Base-by-base conservation (phyloP, 78 protist genomes). In the Emiliania huxleyi region DNA sequence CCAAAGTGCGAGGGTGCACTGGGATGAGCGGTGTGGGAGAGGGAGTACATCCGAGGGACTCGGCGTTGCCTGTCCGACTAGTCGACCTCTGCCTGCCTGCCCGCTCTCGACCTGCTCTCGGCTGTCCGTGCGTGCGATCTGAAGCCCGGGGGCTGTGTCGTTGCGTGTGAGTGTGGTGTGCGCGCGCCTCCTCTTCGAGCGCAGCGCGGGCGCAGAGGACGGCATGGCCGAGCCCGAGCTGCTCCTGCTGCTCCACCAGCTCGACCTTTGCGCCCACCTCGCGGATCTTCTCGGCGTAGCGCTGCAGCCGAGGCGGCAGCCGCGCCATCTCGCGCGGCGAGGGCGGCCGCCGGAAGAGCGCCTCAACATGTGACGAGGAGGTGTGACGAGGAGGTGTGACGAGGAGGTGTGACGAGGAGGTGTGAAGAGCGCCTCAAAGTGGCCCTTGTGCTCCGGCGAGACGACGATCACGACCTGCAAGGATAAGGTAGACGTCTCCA, bases 401-500 rank as follows among this genome's bases (percentile, higher is more conserved):
- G n/a, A n/a, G n/a, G n/a, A n/a, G n/a, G n/a, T n/a, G n/a, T n/a
- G n/a, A n/a, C n/a, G n/a, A n/a, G n/a, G n/a, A n/a, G n/a, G n/a
- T n/a, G n/a, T n/a, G 42, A 71, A 71, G 42, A 71, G 5, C 5
- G 81, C 42, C 43, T 79, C 85, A 18, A 79, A 79, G 85, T 40
- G 25, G 43, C 37, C 43, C 8, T 15, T 8, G 15, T 33, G 69
- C 29, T 33, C 69, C 22, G 55, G 52, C 3, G 43, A n/a, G 19
- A 85, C 90, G 29, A 85, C 38, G 69, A 85, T 85, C 26, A 85
- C 55, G 15, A n/a, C n/a, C n/a, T n/a, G n/a, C n/a, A n/a, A n/a
- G n/a, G n/a, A n/a, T n/a, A n/a, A n/a, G n/a, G n/a, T n/a, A n/a
- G n/a, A n/a, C n/a, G n/a, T n/a, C n/a, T n/a, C n/a, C n/a, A n/a